These are phyloP conservation scores for Populus hybrid DNA, from an alignment of 441 rosid species.

Conservation along the genomic window DNA sequence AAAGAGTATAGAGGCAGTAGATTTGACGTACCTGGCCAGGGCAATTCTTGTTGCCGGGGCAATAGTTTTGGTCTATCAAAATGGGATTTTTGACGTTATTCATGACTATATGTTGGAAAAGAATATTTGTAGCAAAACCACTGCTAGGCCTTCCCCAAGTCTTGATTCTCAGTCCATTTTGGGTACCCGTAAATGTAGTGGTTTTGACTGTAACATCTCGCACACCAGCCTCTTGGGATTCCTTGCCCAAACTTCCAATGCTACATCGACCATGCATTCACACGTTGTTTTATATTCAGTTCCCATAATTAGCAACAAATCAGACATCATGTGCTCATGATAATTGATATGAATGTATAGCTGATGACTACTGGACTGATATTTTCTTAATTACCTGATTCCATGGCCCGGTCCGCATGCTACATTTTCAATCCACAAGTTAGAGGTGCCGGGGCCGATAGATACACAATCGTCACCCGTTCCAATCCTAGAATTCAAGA, in stretches of 20 bases:
- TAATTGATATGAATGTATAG: too few relatives aligned
- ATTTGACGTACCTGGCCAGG: slow-evolving; percentile 38
- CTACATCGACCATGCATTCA: slow-evolving; percentile 19
- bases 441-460: slow-evolving; percentile 35
- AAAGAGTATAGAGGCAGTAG: too few relatives aligned
- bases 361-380: neutral
- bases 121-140: too few relatives aligned
- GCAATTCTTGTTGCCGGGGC: slow-evolving; percentile 20
- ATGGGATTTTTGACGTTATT: too few relatives aligned
- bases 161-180: slow-evolving; percentile 65
- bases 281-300: neutral
- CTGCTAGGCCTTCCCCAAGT: slow-evolving; percentile 25
- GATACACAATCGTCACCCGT: slow-evolving; percentile 50
- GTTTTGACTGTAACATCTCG: slow-evolving; percentile 58
- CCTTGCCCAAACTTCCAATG: slow-evolving; percentile 65
- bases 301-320: neutral
- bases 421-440: slow-evolving; percentile 28
- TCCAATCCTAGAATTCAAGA: slow-evolving; percentile 24
- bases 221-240: slow-evolving; percentile 44
- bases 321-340: neutral
- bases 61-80: too few relatives aligned
- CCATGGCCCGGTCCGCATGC: slow-evolving; percentile 35
- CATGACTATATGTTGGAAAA: too few relatives aligned
- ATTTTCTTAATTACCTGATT: slow-evolving; percentile 15
- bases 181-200: slow-evolving; percentile 45